Evolutionary conservation across 2,329 filamentous ascomycete genomes (phyloP).

Genomic region (Botrytis porri): DNA sequence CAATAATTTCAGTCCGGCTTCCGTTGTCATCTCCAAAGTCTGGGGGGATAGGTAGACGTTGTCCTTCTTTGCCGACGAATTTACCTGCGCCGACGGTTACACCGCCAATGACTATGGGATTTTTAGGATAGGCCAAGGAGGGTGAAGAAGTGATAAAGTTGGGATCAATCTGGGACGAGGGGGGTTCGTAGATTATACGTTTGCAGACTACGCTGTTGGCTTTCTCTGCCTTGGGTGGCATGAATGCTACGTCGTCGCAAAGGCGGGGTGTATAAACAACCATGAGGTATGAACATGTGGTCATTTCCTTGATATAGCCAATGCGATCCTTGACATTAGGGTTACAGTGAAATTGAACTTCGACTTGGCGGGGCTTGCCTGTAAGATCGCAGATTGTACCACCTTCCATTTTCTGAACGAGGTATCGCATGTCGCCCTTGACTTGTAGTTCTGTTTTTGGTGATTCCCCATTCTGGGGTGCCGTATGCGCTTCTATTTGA

Average conservation of each 20-base stretch:
- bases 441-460: slow-evolving; percentile 55
- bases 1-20: slow-evolving; percentile 42
- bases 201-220: slow-evolving; percentile 61
- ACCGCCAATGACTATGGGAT: slow-evolving; percentile 35
- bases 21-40: slow-evolving; percentile 58
- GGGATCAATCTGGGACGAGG: slow-evolving; percentile 26
- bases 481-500: slow-evolving; percentile 31
- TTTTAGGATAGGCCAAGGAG: slow-evolving; percentile 16
- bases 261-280: slow-evolving; percentile 69
- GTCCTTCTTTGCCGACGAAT: slow-evolving; percentile 35
- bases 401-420: slow-evolving; percentile 64
- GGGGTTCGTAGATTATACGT: slow-evolving; percentile 49
- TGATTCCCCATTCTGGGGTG: slow-evolving; percentile 31
- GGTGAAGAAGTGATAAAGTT: neutral
- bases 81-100: slow-evolving; percentile 34
- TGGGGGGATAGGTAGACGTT: slow-evolving; percentile 33
- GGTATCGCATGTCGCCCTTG: slow-evolving; percentile 63
- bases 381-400: slow-evolving; percentile 70
- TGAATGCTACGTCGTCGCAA: slow-evolving; percentile 73
- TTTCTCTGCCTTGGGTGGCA: slow-evolving; percentile 62
- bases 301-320: slow-evolving; percentile 69
- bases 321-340: slow-evolving; percentile 63
- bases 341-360: slow-evolving; percentile 61
- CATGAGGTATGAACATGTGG: slow-evolving; percentile 71
- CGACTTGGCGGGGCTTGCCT: slow-evolving; percentile 63